Conservation (phyloP, 257 asterid genomes). For the Gardenia jasminoides region DNA sequence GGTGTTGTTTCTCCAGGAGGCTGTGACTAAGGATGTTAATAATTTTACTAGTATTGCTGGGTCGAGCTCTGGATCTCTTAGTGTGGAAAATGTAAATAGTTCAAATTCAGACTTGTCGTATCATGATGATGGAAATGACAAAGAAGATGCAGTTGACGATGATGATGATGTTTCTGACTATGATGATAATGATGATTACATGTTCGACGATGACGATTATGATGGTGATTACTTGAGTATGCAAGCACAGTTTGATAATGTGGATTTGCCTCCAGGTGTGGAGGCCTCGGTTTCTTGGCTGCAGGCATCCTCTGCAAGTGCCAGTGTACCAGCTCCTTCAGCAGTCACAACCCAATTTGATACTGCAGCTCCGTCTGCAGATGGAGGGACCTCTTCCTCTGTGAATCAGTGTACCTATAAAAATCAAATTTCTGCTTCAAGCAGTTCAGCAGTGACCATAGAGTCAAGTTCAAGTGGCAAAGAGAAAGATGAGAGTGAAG, state of each 20-base stretch:
- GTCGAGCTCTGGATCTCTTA: conserved; percentile 32
- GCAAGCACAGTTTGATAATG: conserved; percentile 62
- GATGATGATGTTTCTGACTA: conserved; percentile 21
- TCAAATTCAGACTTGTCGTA: conserved; percentile 35
- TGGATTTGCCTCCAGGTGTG: conserved; percentile 66
- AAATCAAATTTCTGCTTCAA: conserved; percentile 28
- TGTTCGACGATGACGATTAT: conserved; percentile 17
- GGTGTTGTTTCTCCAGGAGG: conserved; percentile 28
- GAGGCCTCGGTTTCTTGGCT: conserved; percentile 60
- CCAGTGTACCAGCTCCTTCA: conserved; percentile 21
- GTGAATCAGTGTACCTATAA: conserved; percentile 7
- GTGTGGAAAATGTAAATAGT: conserved; percentile 27
- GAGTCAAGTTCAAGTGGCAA: conserved; percentile 34
- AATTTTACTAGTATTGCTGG: conserved; percentile 27
- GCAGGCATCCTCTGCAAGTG: conserved; percentile 19
- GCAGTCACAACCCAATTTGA: conserved; percentile 1
- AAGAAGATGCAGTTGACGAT: conserved; percentile 24
- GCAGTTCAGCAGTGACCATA: conserved; percentile 26
- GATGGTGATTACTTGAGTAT: conserved; percentile 35
- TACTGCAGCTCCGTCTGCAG: conserved; percentile 11
- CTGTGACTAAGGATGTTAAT: conserved; percentile 27
- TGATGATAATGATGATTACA: conserved; percentile 19
- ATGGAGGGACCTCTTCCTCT: conserved; percentile 19
- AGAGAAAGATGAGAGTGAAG: conserved; percentile 29
- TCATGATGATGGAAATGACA: conserved; percentile 38